Conservation (phyloP, 1,139 yeast genomes). For the Suhomyces chickasaworum region DNA sequence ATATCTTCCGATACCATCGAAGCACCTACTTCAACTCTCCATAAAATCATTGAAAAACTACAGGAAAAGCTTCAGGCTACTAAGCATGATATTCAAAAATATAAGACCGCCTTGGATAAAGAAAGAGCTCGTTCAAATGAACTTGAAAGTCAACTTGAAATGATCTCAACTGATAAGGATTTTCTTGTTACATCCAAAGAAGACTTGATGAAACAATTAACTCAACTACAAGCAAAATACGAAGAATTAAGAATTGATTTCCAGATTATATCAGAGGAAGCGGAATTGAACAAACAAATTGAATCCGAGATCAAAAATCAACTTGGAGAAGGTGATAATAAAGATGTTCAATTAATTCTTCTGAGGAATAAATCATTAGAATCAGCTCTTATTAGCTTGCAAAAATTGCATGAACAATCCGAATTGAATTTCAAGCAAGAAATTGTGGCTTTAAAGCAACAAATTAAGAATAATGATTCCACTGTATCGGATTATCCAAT, state of each 20-base stretch:
- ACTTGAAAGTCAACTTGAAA: slow-evolving; percentile 50
- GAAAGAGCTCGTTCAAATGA: slow-evolving; percentile 21
- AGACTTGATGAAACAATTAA: slow-evolving; percentile 31
- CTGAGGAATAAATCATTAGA: slow-evolving; percentile 39
- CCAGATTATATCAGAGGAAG: slow-evolving; percentile 48
- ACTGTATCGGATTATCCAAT: slow-evolving; percentile 20
- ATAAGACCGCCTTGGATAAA: slow-evolving; percentile 23
- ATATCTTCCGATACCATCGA: not conserved
- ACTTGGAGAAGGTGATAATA: slow-evolving; percentile 16
- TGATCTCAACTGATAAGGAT: slow-evolving; percentile 55
- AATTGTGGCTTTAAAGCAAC: slow-evolving; percentile 29
- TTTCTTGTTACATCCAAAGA: slow-evolving; percentile 47
- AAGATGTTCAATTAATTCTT: slow-evolving; percentile 24
- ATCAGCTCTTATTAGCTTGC: slow-evolving; percentile 41
- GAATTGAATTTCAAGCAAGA: slow-evolving; percentile 26
- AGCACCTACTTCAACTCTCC: slow-evolving; percentile 17
- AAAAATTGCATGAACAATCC: slow-evolving; percentile 31
- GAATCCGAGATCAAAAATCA: slow-evolving; percentile 37
- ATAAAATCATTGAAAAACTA: slow-evolving; percentile 44
- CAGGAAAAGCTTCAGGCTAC: slow-evolving; percentile 42
- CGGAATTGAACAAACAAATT: slow-evolving; percentile 42
- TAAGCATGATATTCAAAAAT: slow-evolving; percentile 30
- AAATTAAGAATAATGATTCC: slow-evolving; percentile 17
- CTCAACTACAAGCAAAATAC: slow-evolving; percentile 36
- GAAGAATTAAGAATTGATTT: slow-evolving; percentile 43